phyloP scores from a whole-genome alignment of 2,329 filamentous ascomycete genomes.

The Fusarium sp. region DNA sequence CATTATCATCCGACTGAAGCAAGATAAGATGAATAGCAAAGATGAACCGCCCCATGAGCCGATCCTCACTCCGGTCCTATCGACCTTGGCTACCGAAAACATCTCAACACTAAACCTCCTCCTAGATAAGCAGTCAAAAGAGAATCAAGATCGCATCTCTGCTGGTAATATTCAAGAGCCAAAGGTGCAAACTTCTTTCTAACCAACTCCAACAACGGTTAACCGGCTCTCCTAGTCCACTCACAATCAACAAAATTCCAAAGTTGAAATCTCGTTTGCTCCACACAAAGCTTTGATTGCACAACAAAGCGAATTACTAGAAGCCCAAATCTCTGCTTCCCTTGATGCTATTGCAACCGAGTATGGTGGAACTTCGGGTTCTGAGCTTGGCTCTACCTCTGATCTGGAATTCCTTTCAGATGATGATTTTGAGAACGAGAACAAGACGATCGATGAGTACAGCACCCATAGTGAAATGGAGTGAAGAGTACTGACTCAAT shows the following conservation, averaged over 20 bases:
- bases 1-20: neutral
- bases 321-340: constrained; percentile 1
- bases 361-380: constrained; percentile 38
- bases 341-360: constrained; percentile 23
- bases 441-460: constrained; percentile 42
- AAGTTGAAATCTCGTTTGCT: neutral
- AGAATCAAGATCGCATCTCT: neutral
- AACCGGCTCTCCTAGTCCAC: neutral
- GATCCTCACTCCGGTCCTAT: neutral
- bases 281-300: constrained; percentile 6
- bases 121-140: neutral
- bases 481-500: neutral
- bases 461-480: neutral
- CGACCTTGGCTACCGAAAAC: neutral
- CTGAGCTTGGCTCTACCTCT: constrained; percentile 36
- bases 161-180: neutral
- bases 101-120: constrained; percentile 12
- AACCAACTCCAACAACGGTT: neutral
- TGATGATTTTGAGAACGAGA: constrained; percentile 42
- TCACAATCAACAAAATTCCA: neutral
- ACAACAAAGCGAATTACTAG: constrained; percentile 7
- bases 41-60: constrained; percentile 1
- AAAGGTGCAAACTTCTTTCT: constrained; percentile 13
- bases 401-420: constrained; percentile 40
- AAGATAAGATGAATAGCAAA: constrained; percentile 11